Percentiles rank a stretch among this genome's conserved stretches.
Evolutionary conservation across 257 asterid genomes (phyloP).

Genomic region (Primulina tabacum): DNA sequence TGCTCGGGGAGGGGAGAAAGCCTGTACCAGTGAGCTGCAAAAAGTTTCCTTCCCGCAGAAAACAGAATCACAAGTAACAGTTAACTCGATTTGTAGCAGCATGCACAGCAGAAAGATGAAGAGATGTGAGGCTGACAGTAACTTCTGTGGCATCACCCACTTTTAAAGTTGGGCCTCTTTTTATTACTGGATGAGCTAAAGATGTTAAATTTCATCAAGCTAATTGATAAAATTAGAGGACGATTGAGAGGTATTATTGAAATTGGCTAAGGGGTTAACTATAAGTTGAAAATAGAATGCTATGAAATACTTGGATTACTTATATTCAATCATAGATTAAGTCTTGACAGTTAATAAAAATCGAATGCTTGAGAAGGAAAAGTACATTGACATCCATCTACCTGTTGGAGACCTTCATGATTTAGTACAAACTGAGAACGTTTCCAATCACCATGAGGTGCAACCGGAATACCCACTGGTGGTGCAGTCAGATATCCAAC

Average conservation of each 20-base stretch:
- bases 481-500: conserved; percentile 91
- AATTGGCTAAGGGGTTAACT: not conserved
- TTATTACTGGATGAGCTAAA: too few species aligned
- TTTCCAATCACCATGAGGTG: conserved; percentile 97
- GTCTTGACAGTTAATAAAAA: not conserved
- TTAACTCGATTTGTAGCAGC: too few species aligned
- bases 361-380: conserved; percentile 11
- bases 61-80: too few species aligned
- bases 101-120: too few species aligned
- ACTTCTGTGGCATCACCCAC: too few species aligned
- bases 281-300: not conserved
- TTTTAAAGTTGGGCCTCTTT: too few species aligned
- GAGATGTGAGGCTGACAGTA: too few species aligned
- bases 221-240: too few species aligned
- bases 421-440: conserved; percentile 74
- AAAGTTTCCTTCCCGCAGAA: too few species aligned
- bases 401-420: conserved; percentile 96
- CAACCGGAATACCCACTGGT: conserved; percentile 80
- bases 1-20: too few species aligned
- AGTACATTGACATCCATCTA: conserved; percentile 25
- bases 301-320: conserved; percentile 11
- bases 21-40: too few species aligned
- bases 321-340: conserved; percentile 7
- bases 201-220: too few species aligned
- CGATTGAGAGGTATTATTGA: not conserved